A percentile compares a stretch with the other conserved stretches of the same genome.
Evolutionary conservation across 768 basidiomycete species (phyloP).

Genomic region (Boletus eberwhitei): DNA sequence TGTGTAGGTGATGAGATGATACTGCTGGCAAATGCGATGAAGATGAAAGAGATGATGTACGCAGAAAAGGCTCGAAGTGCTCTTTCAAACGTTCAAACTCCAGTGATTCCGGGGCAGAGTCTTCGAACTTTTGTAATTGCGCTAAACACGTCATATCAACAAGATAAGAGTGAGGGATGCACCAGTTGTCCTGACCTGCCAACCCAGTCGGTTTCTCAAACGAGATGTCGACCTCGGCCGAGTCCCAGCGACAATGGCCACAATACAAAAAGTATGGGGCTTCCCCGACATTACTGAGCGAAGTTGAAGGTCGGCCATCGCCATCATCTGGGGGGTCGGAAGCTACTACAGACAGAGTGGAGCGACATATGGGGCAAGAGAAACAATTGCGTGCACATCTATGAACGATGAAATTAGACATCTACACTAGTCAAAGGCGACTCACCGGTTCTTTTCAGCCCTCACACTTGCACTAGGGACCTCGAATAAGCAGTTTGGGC

Average conservation of each 20-base stretch:
- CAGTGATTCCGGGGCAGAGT: constrained; percentile 75
- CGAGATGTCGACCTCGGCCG: constrained; percentile 82
- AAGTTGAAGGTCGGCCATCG: constrained; percentile 51
- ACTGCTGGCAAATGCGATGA: constrained; percentile 51
- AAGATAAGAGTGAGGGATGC: neutral
- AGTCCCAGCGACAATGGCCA: constrained; percentile 93
- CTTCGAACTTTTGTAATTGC: constrained; percentile 88
- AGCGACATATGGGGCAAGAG: constrained; percentile 89
- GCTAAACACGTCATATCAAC: constrained; percentile 42
- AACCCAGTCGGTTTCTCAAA: constrained; percentile 98
- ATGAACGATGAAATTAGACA: constrained; percentile 1
- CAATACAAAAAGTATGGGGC: constrained; percentile 92
- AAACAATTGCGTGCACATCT: constrained; percentile 99
- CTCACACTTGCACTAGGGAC: constrained; percentile 98
- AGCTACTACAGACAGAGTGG: constrained; percentile 87
- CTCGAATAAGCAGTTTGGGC: constrained; percentile 97
- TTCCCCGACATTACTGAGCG: constrained; percentile 65
- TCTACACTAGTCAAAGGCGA: constrained; percentile 6
- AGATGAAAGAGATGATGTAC: constrained; percentile 73
- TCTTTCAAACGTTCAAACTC: constrained; percentile 96
- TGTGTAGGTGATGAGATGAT: constrained; percentile 68
- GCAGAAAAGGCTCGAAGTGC: constrained; percentile 94
- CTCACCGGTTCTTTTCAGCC: constrained; percentile 91
- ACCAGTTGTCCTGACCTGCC: constrained; percentile 56
- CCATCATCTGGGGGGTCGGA: constrained; percentile 71